phyloP scores from a whole-genome alignment of 176 grass and related monocot species.

The Eleusine indica region DNA sequence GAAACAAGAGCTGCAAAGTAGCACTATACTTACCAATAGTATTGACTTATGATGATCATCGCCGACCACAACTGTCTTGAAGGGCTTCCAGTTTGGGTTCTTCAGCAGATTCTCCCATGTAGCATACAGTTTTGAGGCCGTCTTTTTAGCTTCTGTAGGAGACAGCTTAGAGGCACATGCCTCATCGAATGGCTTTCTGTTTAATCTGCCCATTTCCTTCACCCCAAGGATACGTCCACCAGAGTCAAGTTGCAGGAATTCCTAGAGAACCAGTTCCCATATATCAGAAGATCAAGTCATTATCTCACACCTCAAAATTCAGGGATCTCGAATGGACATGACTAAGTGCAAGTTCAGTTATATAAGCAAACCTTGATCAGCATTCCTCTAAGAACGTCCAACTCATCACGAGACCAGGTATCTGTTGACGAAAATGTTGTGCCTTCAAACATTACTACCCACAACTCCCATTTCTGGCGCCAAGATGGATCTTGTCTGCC shows the following conservation, averaged over 20 bases:
- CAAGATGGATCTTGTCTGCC: background rate
- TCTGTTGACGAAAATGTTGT: too few relatives aligned
- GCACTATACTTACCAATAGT: background rate
- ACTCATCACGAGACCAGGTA: background rate
- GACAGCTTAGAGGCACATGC: background rate
- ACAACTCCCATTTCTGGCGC: background rate
- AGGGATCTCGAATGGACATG: background rate
- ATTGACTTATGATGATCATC: background rate
- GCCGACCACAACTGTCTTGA: background rate
- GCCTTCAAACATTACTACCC: too few relatives aligned
- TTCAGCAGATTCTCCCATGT: slow-evolving; percentile 29
- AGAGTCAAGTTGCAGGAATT: background rate
- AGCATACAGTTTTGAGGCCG: background rate
- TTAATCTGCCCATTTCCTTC: slow-evolving; percentile 32
- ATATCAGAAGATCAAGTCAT: background rate
- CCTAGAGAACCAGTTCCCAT: background rate
- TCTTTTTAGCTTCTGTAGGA: background rate
- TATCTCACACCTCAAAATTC: background rate
- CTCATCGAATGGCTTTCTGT: slow-evolving; percentile 17
- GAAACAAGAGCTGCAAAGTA: background rate
- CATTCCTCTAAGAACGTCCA: background rate
- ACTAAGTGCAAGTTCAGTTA: background rate
- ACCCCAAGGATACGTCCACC: slow-evolving; percentile 9
- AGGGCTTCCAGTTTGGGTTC: slow-evolving; percentile 30
- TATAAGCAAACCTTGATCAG: slow-evolving; percentile 22